Base-by-base conservation (phyloP, 495 filamentous ascomycete species). In the Penicillium alfredii region DNA sequence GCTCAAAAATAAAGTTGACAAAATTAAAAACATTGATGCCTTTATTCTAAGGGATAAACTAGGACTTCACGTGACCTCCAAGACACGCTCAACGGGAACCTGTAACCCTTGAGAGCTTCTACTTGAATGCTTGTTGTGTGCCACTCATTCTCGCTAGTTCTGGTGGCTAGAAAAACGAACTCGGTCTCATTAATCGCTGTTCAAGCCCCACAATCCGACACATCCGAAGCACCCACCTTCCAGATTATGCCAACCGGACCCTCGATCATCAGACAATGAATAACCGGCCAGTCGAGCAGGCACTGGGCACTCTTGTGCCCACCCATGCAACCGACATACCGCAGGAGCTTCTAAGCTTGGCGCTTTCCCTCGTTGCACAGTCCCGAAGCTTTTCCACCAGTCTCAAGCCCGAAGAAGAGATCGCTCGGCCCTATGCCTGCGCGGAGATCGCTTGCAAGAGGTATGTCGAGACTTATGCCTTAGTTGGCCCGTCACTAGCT, bases 381-480 rank as follows among this genome's bases (percentile, higher is more conserved):
- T 95, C 88, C 4, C 79, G 87, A 6, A 80, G 74, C 53, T 82
- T 79, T 18, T 87, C 89, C 18, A 78, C 76, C 46, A 83, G 73
- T 12, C 64, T 97, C 8, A 94, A 88, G 50, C 73, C 80, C 6
- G 86, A 92, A 38, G 90, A 98, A 59, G 90, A 98, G 56, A 80
- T 88, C 43, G 85, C 83, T 11, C 76, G 90, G 5, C 73, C 78
- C 7, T 94, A 92, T 60, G 86, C 85, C 7, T 97, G 93, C 55
- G 84, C 88, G 1, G 82, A 97, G 58, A 76, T 98, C 21, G 92
- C 92, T 24, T 96, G 90, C 63, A 84, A 88, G 59, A 75, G 86
- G 84, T 84, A 42, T 34, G 44, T 30, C 13, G 19, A 11, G 18
- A 5, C 12, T 9, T 4, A n/a, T 15, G 2, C 2, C 15, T 15